Evolutionary conservation across 2,329 filamentous ascomycete species (phyloP).

Genomic region (Magnaporthales sp.): DNA sequence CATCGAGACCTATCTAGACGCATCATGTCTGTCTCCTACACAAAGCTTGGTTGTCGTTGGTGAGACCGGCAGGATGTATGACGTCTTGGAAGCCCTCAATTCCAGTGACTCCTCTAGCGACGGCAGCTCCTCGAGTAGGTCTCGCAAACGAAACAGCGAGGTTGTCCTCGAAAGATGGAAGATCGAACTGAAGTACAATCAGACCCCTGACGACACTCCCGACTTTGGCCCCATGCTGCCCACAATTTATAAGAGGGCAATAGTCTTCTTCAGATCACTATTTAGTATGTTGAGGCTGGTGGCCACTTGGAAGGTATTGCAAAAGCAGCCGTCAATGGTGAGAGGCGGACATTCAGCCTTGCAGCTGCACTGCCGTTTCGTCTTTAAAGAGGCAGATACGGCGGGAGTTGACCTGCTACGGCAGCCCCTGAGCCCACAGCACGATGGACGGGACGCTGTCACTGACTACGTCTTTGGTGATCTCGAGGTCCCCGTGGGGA

Average conservation of each 20-base stretch:
- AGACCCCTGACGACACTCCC: slow-evolving; percentile 32
- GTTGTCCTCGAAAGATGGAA: slow-evolving; percentile 88
- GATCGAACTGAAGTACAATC: slow-evolving; percentile 64
- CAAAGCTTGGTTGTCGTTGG: slow-evolving; percentile 85
- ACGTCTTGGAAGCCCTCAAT: slow-evolving; percentile 77
- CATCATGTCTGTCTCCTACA: slow-evolving; percentile 67
- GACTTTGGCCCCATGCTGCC: slow-evolving; percentile 61
- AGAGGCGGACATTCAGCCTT: slow-evolving; percentile 62
- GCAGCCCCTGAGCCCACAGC: slow-evolving; percentile 45
- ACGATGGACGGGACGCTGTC: slow-evolving; percentile 55
- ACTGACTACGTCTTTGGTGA: slow-evolving; percentile 75
- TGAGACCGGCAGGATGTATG: slow-evolving; percentile 84
- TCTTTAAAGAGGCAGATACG: slow-evolving; percentile 48
- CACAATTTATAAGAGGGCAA: slow-evolving; percentile 93
- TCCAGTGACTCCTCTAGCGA: slow-evolving; percentile 46
- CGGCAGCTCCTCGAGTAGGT: slow-evolving; percentile 28
- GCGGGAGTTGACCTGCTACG: slow-evolving; percentile 60
- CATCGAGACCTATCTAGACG: slow-evolving; percentile 85
- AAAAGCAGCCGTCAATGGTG: slow-evolving; percentile 62
- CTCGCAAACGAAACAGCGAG: slow-evolving; percentile 49
- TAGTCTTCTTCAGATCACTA: slow-evolving; percentile 85
- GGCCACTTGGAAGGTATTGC: slow-evolving; percentile 76
- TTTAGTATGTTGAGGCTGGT: slow-evolving; percentile 75
- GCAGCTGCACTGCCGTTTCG: slow-evolving; percentile 72
- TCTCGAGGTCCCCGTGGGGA: slow-evolving; percentile 78